Conservation (phyloP, 768 basidiomycete genomes). For the Hirschioporus abietinus region DNA sequence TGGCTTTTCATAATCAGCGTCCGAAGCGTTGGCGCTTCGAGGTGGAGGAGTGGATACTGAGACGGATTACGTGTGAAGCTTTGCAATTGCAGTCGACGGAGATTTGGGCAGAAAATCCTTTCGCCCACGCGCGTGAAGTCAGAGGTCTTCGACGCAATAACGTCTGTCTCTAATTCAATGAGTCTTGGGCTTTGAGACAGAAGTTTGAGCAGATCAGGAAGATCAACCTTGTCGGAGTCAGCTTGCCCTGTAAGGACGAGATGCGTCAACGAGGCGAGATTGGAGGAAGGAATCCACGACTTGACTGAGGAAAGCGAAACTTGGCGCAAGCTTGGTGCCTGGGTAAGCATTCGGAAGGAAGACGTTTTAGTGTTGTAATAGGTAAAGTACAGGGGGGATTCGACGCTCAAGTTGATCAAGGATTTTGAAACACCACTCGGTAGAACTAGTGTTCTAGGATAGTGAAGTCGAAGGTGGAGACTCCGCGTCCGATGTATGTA, state of each 20-base stretch:
- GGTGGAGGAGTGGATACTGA: not conserved
- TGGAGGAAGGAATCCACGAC: not conserved
- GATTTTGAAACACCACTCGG: not conserved
- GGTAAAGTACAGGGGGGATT: not conserved
- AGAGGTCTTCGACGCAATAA: not conserved
- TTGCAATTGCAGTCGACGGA: not conserved
- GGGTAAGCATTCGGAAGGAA: not conserved
- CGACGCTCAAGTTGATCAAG: not conserved
- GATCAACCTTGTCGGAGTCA: not conserved
- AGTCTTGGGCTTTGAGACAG: not conserved
- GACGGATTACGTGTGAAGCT: not conserved
- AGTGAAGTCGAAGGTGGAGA: not conserved
- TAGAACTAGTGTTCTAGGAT: not conserved
- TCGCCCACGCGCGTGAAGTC: not conserved
- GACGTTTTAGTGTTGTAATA: too few species aligned
- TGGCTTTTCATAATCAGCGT: not conserved
- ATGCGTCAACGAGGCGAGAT: not conserved
- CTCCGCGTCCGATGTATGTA: not conserved
- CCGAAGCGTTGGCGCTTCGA: not conserved
- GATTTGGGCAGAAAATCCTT: not conserved
- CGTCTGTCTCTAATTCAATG: not conserved
- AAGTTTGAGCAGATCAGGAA: not conserved
- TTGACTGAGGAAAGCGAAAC: not conserved
- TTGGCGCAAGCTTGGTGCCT: not conserved
- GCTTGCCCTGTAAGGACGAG: not conserved